phyloP scores from a whole-genome alignment of 306 rosid species.

The Citrullus amarus region DNA sequence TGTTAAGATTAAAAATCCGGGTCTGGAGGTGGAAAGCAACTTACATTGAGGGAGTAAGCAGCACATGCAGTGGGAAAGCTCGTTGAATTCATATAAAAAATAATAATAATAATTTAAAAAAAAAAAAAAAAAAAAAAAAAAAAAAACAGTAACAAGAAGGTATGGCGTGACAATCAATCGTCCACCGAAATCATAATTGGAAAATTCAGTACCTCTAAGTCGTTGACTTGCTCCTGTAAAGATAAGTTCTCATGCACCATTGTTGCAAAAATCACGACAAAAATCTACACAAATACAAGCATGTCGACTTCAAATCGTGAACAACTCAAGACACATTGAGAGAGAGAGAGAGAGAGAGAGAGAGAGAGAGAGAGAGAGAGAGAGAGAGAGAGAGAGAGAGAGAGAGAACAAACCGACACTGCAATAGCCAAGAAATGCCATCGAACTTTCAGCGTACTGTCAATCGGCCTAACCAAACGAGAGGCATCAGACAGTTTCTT shows the following conservation, averaged over 20 bases:
- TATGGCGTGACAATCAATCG: neutral
- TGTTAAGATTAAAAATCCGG: conserved; percentile 36
- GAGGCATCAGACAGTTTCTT: conserved; percentile 14
- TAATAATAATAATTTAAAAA: too few relatives aligned
- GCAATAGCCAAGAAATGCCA: conserved; percentile 27
- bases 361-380: conserved; percentile 9
- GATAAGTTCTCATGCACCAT: conserved; percentile 40
- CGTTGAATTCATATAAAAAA: neutral
- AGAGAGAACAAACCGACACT: conserved; percentile 18
- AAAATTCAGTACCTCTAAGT: conserved; percentile 37
- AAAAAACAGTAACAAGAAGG: neutral
- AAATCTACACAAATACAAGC: conserved; percentile 27
- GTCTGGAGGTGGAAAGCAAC: conserved; percentile 28
- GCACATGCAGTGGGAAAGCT: neutral
- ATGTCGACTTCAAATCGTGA: neutral
- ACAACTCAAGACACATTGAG: neutral
- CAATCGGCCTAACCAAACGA: conserved; percentile 9
- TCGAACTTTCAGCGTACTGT: conserved; percentile 14
- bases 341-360: neutral
- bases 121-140: neutral
- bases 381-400: neutral
- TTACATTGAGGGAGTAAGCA: neutral
- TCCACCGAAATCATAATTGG: neutral
- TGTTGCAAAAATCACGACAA: conserved; percentile 30
- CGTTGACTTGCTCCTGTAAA: conserved; percentile 40